These are phyloP conservation scores for Penicillium sp. DNA, from an alignment of 2,329 filamentous ascomycete species.

Conservation along the genomic window DNA sequence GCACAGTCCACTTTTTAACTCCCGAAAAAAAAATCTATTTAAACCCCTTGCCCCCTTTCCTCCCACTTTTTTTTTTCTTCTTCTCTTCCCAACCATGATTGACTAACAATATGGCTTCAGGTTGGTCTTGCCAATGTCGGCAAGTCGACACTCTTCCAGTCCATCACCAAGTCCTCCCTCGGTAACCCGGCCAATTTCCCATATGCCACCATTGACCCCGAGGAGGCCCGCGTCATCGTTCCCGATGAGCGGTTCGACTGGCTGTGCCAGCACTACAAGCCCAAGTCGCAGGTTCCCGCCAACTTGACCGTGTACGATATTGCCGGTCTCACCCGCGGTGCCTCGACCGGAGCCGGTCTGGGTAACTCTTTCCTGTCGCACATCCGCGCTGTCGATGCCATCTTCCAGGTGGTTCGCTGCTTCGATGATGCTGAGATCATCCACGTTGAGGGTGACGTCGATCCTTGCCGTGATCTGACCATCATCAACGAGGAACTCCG, in stretches of 20 bases:
- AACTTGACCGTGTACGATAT: constrained; percentile 99
- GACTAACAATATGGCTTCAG: constrained; percentile 48
- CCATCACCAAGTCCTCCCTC: constrained; percentile 94
- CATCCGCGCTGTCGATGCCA: constrained; percentile 95
- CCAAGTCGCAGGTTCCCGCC: constrained; percentile 94
- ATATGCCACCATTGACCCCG: constrained; percentile 97
- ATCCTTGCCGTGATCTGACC: constrained; percentile 87
- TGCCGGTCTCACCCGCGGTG: constrained; percentile 90
- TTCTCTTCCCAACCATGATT: constrained; percentile 15
- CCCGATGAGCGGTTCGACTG: constrained; percentile 96
- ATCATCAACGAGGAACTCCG: constrained; percentile 97
- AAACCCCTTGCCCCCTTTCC: constrained; percentile 18
- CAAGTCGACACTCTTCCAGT: constrained; percentile 99
- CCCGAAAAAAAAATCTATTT: constrained; percentile 23
- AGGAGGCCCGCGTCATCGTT: constrained; percentile 95
- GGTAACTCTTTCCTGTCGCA: constrained; percentile 98
- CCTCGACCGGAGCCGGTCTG: constrained; percentile 94
- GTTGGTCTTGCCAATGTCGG: constrained; percentile 98
- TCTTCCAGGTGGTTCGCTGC: constrained; percentile 94
- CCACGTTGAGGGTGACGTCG: constrained; percentile 97
- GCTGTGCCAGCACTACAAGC: constrained; percentile 94
- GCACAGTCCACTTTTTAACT: constrained; percentile 28
- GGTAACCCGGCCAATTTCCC: constrained; percentile 99
- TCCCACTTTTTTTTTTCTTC: constrained; percentile 15
- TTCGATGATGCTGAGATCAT: constrained; percentile 99